Conservation (phyloP, 352 stramenopile species). For the Phytophthora meadii region DNA sequence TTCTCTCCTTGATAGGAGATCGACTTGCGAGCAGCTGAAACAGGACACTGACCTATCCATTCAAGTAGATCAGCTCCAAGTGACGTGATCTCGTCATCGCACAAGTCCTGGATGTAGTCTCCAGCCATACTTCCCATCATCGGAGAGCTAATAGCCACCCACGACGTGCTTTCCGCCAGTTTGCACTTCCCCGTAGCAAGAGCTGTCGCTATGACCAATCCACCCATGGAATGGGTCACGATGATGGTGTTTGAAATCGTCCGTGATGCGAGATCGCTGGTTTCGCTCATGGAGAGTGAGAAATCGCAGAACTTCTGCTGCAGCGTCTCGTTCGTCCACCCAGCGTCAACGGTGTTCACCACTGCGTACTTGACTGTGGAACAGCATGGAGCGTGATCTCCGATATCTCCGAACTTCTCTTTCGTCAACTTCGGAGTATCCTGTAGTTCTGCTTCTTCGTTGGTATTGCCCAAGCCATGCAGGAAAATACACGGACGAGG, state of each 20-base stretch:
- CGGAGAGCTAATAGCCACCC: constrained; percentile 21
- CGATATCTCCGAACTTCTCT: constrained; percentile 20
- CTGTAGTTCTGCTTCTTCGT: constrained; percentile 14
- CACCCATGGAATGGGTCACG: constrained; percentile 34
- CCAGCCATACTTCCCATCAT: constrained; percentile 34
- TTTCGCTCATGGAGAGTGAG: constrained; percentile 17
- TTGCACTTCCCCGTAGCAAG: constrained; percentile 21
- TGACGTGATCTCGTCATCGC: neutral
- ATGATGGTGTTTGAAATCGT: constrained; percentile 28
- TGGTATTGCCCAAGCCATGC: constrained; percentile 18
- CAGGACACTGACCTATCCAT: constrained; percentile 10
- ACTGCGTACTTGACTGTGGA: constrained; percentile 20
- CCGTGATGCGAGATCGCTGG: neutral
- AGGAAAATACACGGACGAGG: constrained; percentile 33
- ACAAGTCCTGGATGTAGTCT: constrained; percentile 18
- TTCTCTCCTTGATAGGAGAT: constrained; percentile 16
- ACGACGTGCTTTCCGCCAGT: constrained; percentile 16
- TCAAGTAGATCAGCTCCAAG: neutral
- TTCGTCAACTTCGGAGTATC: constrained; percentile 12
- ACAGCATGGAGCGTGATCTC: constrained; percentile 24
- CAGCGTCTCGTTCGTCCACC: constrained; percentile 16
- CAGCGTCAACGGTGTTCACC: constrained; percentile 18
- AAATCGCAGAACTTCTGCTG: constrained; percentile 29
- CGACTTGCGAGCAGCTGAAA: neutral
- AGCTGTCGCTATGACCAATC: constrained; percentile 20